Evolutionary conservation across 2,329 filamentous ascomycete species (phyloP).

Genomic region (Aspergillus texensis): DNA sequence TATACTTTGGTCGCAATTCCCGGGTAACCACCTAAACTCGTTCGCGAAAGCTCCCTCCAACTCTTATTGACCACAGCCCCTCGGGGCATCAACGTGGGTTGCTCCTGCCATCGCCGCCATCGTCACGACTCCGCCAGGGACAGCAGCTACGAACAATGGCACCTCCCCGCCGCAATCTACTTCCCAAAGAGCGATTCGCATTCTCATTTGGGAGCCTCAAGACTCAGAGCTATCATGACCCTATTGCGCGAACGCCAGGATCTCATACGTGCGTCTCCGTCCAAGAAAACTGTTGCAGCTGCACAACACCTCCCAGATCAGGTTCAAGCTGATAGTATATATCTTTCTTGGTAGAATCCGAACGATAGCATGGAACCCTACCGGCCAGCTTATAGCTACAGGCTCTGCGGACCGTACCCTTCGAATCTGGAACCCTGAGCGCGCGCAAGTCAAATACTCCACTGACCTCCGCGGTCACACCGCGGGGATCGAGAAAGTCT

Average conservation of each 20-base stretch:
- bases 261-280: slow-evolving; percentile 57
- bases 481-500: slow-evolving; percentile 51
- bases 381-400: slow-evolving; percentile 81
- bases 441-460: slow-evolving; percentile 49
- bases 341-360: slow-evolving; percentile 59
- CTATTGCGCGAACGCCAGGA: slow-evolving; percentile 55
- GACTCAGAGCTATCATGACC: slow-evolving; percentile 71
- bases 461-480: slow-evolving; percentile 53
- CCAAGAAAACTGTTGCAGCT: background rate
- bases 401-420: slow-evolving; percentile 85
- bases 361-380: slow-evolving; percentile 85
- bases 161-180: slow-evolving; percentile 42
- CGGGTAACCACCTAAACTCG: background rate
- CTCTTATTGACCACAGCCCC: slow-evolving; percentile 20
- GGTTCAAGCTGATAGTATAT: slow-evolving; percentile 11
- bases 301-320: slow-evolving; percentile 1
- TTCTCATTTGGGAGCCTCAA: slow-evolving; percentile 68
- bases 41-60: background rate
- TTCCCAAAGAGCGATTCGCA: slow-evolving; percentile 69
- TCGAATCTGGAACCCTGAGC: slow-evolving; percentile 81
- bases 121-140: slow-evolving; percentile 14
- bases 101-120: slow-evolving; percentile 16
- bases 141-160: slow-evolving; percentile 36
- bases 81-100: slow-evolving; percentile 25
- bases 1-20: background rate